Percentiles rank a stretch among this genome's conserved stretches.
Conservation (phyloP, 2,329 filamentous ascomycete species). For the Aaosphaeria pasadenensis region DNA sequence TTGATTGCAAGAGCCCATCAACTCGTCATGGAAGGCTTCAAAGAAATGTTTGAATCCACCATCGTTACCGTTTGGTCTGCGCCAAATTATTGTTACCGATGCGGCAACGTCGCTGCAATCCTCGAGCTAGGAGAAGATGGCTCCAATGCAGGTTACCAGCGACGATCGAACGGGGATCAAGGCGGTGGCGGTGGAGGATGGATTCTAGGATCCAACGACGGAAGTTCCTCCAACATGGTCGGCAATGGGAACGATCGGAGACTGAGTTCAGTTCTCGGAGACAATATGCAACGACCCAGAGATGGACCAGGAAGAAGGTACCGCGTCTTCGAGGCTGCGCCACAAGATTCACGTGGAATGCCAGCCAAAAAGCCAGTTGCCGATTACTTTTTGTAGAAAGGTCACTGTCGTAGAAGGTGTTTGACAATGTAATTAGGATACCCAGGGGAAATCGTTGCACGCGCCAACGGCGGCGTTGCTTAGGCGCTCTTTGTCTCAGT, state of each 20-base stretch:
- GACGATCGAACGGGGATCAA: constrained; percentile 65
- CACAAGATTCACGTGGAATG: constrained; percentile 95
- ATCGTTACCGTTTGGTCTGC: constrained; percentile 96
- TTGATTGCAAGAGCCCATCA: constrained; percentile 94
- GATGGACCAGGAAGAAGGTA: constrained; percentile 83
- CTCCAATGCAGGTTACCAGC: constrained; percentile 45
- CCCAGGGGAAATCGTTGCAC: too few species aligned
- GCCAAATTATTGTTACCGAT: constrained; percentile 65
- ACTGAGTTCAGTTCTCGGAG: constrained; percentile 38
- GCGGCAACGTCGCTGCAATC: constrained; percentile 73
- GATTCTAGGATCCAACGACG: constrained; percentile 27
- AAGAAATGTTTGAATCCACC: constrained; percentile 95
- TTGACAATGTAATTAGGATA: not conserved
- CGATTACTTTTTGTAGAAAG: constrained; percentile 77
- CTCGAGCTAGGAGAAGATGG: constrained; percentile 88
- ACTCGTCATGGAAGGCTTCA: constrained; percentile 98
- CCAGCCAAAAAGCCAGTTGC: constrained; percentile 97
- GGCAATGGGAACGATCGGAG: constrained; percentile 24
- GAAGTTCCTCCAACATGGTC: constrained; percentile 19
- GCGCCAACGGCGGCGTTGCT: too few species aligned
- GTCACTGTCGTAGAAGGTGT: too few species aligned
- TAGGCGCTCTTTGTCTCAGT: too few species aligned
- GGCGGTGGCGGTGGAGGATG: constrained; percentile 44
- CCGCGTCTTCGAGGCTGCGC: constrained; percentile 92
- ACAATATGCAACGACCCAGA: constrained; percentile 42